Percentiles rank a stretch among this genome's conserved stretches.
Conservation (phyloP, 371 early-diverging fungal species). For the Blyttiomyces sp. region DNA sequence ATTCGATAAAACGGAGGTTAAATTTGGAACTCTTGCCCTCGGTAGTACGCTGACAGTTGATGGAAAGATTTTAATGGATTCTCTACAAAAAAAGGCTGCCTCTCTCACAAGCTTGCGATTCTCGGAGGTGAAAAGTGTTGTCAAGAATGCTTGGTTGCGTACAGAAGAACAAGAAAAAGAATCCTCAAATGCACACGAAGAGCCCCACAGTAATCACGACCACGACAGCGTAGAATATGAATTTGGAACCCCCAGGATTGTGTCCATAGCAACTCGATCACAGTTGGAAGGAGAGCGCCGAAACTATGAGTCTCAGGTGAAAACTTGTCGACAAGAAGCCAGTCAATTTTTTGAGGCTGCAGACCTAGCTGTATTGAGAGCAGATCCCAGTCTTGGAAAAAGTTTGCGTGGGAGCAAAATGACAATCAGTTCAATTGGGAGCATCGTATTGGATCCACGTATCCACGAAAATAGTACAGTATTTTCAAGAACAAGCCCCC, state of each 20-base stretch:
- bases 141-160: conserved; percentile 12
- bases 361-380: conserved; percentile 7
- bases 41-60: no score
- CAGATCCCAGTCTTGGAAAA: conserved; percentile 7
- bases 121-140: conserved; percentile 2
- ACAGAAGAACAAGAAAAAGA: not conserved
- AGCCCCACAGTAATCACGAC: not conserved
- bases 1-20: conserved; percentile 15
- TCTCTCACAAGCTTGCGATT: not conserved
- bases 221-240: conserved; percentile 21
- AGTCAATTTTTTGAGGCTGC: not conserved
- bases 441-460: no score
- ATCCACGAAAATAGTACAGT: no score
- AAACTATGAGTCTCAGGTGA: no score
- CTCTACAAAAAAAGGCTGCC: no score
- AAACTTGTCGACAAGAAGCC: not conserved
- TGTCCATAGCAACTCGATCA: no score
- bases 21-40: conserved; percentile 11
- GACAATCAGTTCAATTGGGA: no score
- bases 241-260: conserved; percentile 25
- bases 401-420: no score
- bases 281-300: no score
- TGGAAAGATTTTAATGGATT: no score
- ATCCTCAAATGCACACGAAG: not conserved
- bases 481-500: no score